A percentile compares a stretch with the other conserved stretches of the same genome.
phyloP scores from a whole-genome alignment of 2,329 filamentous ascomycete species.

The Torrubiellomyces zombiae region DNA sequence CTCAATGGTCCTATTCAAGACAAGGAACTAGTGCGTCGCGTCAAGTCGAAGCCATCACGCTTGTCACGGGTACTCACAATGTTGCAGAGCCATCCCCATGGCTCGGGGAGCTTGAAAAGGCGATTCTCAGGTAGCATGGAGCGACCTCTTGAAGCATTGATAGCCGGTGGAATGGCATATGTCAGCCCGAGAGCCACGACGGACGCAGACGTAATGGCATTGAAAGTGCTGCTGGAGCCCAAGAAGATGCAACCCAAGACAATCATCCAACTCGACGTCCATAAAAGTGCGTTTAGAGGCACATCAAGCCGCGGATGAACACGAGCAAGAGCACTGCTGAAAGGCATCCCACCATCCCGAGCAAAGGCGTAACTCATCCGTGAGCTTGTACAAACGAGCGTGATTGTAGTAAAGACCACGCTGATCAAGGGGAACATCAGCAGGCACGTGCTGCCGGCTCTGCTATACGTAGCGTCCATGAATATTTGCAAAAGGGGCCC shows the following conservation, averaged over 20 bases:
- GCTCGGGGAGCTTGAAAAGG: constrained; percentile 19
- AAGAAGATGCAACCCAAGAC: constrained; percentile 57
- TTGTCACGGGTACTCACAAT: constrained; percentile 5
- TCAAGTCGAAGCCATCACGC: too few species aligned
- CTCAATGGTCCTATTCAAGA: too few species aligned
- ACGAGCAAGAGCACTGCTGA: constrained; percentile 39
- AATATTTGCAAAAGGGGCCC: constrained; percentile 49
- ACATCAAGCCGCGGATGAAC: constrained; percentile 46
- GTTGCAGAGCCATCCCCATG: constrained; percentile 20
- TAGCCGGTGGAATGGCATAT: constrained; percentile 57
- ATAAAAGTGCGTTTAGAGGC: constrained; percentile 49
- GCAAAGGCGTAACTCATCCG: constrained; percentile 54
- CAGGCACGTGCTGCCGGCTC: constrained; percentile 45
- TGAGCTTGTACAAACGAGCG: constrained; percentile 48
- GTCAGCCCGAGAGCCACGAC: constrained; percentile 59
- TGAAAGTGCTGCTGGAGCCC: constrained; percentile 50
- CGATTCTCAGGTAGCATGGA: constrained; percentile 41
- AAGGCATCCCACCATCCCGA: constrained; percentile 50
- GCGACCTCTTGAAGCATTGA: constrained; percentile 51
- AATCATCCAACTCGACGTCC: constrained; percentile 44
- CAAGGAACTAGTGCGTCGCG: too few species aligned
- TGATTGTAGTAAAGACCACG: constrained; percentile 45
- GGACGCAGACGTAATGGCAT: constrained; percentile 54
- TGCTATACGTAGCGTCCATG: constrained; percentile 44
- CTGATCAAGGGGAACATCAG: constrained; percentile 51